Evolutionary conservation across 2,329 filamentous ascomycete genomes (phyloP).

Genomic region (Didymella arachidicola): DNA sequence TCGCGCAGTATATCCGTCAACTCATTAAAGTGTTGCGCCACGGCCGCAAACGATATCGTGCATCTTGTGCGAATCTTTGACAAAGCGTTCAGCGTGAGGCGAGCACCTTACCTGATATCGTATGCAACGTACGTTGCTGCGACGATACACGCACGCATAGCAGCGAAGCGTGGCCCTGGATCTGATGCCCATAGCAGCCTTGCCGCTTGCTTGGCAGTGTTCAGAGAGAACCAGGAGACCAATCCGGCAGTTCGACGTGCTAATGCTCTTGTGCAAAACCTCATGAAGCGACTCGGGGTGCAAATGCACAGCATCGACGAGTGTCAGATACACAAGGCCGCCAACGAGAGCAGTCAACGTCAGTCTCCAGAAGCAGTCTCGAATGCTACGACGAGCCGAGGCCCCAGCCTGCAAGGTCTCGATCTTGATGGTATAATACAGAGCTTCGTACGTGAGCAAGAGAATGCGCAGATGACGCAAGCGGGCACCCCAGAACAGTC

Average conservation of each 20-base stretch:
- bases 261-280: slow-evolving; percentile 54
- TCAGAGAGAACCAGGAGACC: slow-evolving; percentile 60
- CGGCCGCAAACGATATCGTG: slow-evolving; percentile 57
- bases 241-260: slow-evolving; percentile 60
- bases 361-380: slow-evolving; percentile 14
- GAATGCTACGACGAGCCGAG: slow-evolving; percentile 23
- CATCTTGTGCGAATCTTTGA: slow-evolving; percentile 57
- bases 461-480: slow-evolving; percentile 24
- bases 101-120: slow-evolving; percentile 62
- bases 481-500: slow-evolving; percentile 12
- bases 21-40: slow-evolving; percentile 56
- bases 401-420: slow-evolving; percentile 42
- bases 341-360: slow-evolving; percentile 7
- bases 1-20: slow-evolving; percentile 52
- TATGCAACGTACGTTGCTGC: slow-evolving; percentile 65
- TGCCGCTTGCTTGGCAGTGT: slow-evolving; percentile 57
- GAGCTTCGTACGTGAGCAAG: slow-evolving; percentile 51
- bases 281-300: slow-evolving; percentile 56
- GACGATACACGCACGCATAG: slow-evolving; percentile 62
- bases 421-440: slow-evolving; percentile 55
- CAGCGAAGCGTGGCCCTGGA: slow-evolving; percentile 53
- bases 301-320: slow-evolving; percentile 25
- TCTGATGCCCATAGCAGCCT: slow-evolving; percentile 49
- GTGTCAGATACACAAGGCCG: slow-evolving; percentile 28
- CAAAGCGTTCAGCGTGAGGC: slow-evolving; percentile 54